These are phyloP conservation scores for Coemansia sp. DNA, from an alignment of 192 early-diverging fungal genomes.

Conservation along the genomic window DNA sequence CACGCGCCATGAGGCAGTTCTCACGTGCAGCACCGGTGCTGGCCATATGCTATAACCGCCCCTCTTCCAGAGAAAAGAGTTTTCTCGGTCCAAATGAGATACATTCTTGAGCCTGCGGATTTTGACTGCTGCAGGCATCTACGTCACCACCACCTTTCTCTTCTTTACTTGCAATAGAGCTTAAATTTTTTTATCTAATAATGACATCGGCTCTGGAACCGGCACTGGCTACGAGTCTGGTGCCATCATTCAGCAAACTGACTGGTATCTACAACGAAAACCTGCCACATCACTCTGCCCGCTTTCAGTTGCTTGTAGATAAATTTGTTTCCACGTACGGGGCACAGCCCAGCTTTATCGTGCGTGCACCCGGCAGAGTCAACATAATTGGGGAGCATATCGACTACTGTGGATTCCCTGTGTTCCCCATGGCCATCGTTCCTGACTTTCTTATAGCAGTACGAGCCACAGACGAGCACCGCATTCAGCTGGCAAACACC, in stretches of 20 bases:
- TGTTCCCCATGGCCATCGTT: slow-evolving; percentile 96
- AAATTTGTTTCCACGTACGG: slow-evolving; percentile 59
- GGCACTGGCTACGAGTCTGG: slow-evolving; percentile 42
- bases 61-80: no score
- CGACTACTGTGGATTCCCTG: slow-evolving; percentile 91
- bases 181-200: slow-evolving; percentile 5
- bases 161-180: not conserved
- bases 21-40: no score
- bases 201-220: not conserved
- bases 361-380: slow-evolving; percentile 86
- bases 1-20: no score
- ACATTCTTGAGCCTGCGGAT: no score
- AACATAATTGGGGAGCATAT: slow-evolving; percentile 98
- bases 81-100: no score
- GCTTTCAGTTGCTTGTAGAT: slow-evolving; percentile 55
- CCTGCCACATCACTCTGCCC: slow-evolving; percentile 28
- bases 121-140: no score
- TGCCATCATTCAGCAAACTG: slow-evolving; percentile 23
- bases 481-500: slow-evolving; percentile 32
- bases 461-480: slow-evolving; percentile 24
- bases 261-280: slow-evolving; percentile 32
- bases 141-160: no score
- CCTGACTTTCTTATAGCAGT: slow-evolving; percentile 51
- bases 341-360: slow-evolving; percentile 71
- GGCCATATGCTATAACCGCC: no score